phyloP scores from a whole-genome alignment of 345 rosid genomes.

The Moricandia moricandioides region DNA sequence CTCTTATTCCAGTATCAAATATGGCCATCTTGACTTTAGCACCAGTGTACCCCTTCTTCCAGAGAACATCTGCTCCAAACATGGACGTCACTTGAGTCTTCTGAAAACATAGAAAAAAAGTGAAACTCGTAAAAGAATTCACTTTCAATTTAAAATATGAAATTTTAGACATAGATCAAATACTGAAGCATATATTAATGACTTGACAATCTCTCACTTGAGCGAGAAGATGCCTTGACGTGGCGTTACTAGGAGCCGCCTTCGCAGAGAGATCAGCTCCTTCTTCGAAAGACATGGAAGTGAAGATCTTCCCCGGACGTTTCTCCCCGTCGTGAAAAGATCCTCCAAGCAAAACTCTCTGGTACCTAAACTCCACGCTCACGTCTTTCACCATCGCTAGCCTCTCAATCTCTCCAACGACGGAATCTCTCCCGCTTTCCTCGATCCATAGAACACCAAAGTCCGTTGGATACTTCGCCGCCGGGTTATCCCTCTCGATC shows the following conservation, averaged over 20 bases:
- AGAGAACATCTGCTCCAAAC: slow-evolving; percentile 89
- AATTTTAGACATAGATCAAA: not conserved
- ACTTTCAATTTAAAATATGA: not conserved
- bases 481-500: not conserved
- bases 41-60: slow-evolving; percentile 91
- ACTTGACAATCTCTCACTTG: slow-evolving; percentile 45
- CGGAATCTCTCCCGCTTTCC: slow-evolving; percentile 45
- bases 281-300: slow-evolving; percentile 69
- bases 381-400: slow-evolving; percentile 75
- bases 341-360: slow-evolving; percentile 34
- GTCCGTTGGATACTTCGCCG: slow-evolving; percentile 46
- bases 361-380: slow-evolving; percentile 59
- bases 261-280: slow-evolving; percentile 33
- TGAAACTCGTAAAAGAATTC: slow-evolving; percentile 7
- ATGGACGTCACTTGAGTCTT: slow-evolving; percentile 88
- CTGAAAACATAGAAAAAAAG: slow-evolving; percentile 39
- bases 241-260: slow-evolving; percentile 55
- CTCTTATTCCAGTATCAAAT: slow-evolving; percentile 93
- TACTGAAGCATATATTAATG: not conserved
- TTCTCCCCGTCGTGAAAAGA: slow-evolving; percentile 61
- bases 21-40: slow-evolving; percentile 96
- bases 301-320: slow-evolving; percentile 86
- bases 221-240: slow-evolving; percentile 52
- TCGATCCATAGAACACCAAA: slow-evolving; percentile 66
- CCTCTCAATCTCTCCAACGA: slow-evolving; percentile 59